Evolutionary conservation across 352 stramenopile genomes (phyloP).

Genomic region (Globisporangium megalacanthum): DNA sequence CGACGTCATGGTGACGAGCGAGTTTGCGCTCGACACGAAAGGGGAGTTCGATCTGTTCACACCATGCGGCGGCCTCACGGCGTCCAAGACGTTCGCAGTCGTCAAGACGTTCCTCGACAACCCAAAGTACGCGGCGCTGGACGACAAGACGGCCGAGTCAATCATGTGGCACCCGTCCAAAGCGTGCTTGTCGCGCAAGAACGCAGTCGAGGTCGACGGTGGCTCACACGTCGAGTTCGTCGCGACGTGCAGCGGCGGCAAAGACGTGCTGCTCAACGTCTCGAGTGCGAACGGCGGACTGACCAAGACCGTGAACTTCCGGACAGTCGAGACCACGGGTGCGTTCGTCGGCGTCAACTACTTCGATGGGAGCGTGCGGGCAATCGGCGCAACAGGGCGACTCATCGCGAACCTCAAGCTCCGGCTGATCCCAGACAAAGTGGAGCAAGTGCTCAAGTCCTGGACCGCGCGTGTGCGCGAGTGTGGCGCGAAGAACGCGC

Average conservation of each 20-base stretch:
- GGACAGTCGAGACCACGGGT: constrained; percentile 19
- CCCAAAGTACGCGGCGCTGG: constrained; percentile 15
- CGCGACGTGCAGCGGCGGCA: constrained; percentile 12
- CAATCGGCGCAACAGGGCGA: constrained; percentile 13
- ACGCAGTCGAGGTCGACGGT: constrained; percentile 24
- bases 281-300: constrained; percentile 15
- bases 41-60: constrained; percentile 9
- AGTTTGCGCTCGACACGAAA: constrained; percentile 18
- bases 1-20: constrained; percentile 7
- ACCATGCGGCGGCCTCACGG: constrained; percentile 18
- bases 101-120: constrained; percentile 18
- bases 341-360: constrained; percentile 19
- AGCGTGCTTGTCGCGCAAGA: constrained; percentile 14
- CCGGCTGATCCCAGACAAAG: constrained; percentile 17
- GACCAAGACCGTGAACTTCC: constrained; percentile 20
- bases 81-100: constrained; percentile 18
- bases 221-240: constrained; percentile 24
- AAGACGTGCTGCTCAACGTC: constrained; percentile 13
- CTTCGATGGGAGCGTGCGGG: constrained; percentile 12
- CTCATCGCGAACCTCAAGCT: constrained; percentile 16
- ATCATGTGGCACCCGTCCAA: constrained; percentile 23
- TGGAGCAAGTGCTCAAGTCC: constrained; percentile 9
- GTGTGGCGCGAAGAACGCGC: constrained; percentile 16
- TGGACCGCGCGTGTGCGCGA: constrained; percentile 11
- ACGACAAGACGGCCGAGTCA: constrained; percentile 7